Base-by-base conservation (phyloP, 768 basidiomycete species). In the Gymnopilus junonius region DNA sequence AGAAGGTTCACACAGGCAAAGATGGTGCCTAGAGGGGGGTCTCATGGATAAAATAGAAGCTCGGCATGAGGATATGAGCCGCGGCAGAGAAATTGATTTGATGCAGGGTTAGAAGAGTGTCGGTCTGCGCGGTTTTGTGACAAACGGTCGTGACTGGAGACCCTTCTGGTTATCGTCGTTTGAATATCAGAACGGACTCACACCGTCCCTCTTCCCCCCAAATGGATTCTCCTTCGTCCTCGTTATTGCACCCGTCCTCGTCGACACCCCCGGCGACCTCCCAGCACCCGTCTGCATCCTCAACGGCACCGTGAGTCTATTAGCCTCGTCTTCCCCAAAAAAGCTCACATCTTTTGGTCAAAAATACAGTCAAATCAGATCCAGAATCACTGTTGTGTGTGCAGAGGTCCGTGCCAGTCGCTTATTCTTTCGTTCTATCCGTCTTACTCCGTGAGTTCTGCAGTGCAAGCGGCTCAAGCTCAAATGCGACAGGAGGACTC, bases 391-490 rank as follows among this genome's bases (percentile, higher is more conserved):
- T 45, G 90, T 92, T 34, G 91, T 92, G 6, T 92, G 91, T 66
- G 91, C 89, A 72, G 91, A 93, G 86, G 91, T 91, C 34, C 32
- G 82, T 67, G 29, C n/a, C 57, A 8, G 31, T 40, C 50, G 48
- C 51, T 58, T 63, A 59, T 58, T 51, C 20, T 17, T 39, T 61
- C 25, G 56, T 42, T 40, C 61, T 35, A 40, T 40, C 20, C 34
- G 34, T 40, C 21, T 39, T n/a, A 51, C 48, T 14, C 29, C 3
- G 8, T 31, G 29, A n/a, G 17, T 17, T 51, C 42, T 20, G 3
- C 71, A 94, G 90, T 95, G 93, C 80, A 94, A 94, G 74, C 91
- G 93, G 4, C 82, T 94, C 57, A 95, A 95, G 69, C 83, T 94
- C 57, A 93, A 89, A 78, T 95, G 93, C 71, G 93, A 94, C 76